Evolutionary conservation across 768 basidiomycete species (phyloP), one percentile per base, ranked within the genome.

Genomic region (Crassisporium funariophilum): DNA sequence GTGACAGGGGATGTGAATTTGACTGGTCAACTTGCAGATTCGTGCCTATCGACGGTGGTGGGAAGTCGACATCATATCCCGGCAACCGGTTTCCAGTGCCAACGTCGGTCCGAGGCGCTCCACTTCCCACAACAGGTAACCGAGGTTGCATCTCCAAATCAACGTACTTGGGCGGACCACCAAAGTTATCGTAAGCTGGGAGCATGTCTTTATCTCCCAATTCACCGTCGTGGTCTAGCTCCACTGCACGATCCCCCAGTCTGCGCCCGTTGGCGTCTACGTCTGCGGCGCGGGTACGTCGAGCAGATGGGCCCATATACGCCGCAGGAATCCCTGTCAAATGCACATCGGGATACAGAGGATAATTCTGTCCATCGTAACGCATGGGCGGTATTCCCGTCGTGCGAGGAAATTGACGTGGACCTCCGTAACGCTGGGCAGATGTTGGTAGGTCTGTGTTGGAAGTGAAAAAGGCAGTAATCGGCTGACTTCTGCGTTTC

Each of bases 151-250:
- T 24, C 21, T 40, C 45, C 8, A 38, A 12, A n/a, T 55, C 47
- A 15, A 37, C 15, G 12, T 79, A 79, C 44, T 71, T 75, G 20
- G 78, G 78, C 20, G 77, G 78, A 8, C 74, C 66, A 22, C 76
- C 77, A 10, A 58, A 39, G 11, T 52, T 59, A 35, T 78, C 72
- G 36, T 79, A 80, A 4, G 76, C 74, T 6, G 78, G 78, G 19
- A 79, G 66, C 0, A 56, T 47, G 23, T 79, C 78, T 50, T 78
- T 79, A 48, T 74, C 72, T 0, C 61, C 58, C 45, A 64, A 49
- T 9, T 50, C 55, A 17, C 67, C 70, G 41, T 67, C 68, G 29
- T 68, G 52, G 17, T 57, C 56, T 7, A 52, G 58, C 11, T 63
- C 60, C 4, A 38, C 31, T 1, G 50, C 44, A 12, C 50, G 23